Percentiles rank a stretch among this genome's conserved stretches.
Conservation (phyloP, 1,284 basidiomycete genomes). For the Ustilago esculenta region DNA sequence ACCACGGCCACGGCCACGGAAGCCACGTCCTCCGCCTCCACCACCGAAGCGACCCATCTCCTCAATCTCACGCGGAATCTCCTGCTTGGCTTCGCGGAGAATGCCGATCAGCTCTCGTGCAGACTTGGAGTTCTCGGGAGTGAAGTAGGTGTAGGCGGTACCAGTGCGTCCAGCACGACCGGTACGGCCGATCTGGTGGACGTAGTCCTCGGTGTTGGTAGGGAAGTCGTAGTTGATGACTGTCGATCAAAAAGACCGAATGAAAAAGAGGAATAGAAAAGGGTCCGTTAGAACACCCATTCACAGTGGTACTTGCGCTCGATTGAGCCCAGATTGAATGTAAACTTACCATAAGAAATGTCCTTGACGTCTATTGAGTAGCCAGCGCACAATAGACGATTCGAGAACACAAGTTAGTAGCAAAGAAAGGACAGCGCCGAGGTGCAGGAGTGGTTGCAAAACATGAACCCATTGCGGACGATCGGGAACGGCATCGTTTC, state of each 20-base stretch:
- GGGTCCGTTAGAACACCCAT: too few relatives aligned
- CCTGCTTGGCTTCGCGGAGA: conserved; percentile 87
- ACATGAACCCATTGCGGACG: conserved; percentile 4
- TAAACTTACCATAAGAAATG: conserved; percentile 84
- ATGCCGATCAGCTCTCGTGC: conserved; percentile 91
- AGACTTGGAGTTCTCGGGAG: conserved; percentile 84
- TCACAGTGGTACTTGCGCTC: too few relatives aligned
- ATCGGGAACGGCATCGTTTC: conserved; percentile 32
- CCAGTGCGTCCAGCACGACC: conserved; percentile 78
- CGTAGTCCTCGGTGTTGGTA: conserved; percentile 93
- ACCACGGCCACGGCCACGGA: conserved; percentile 55
- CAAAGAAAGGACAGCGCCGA: conserved; percentile 36
- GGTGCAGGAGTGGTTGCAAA: conserved; percentile 5
- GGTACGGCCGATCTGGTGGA: conserved; percentile 86
- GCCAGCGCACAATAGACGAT: too few relatives aligned
- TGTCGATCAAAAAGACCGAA: conserved; percentile 5
- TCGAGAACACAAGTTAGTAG: conserved; percentile 34
- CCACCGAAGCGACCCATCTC: conserved; percentile 87
- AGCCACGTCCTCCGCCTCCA: conserved; percentile 55
- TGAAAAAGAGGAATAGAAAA: not conserved
- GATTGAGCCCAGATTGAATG: not conserved
- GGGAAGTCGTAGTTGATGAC: conserved; percentile 89
- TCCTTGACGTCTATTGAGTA: conserved; percentile 84
- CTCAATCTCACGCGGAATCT: conserved; percentile 85
- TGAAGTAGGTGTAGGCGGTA: conserved; percentile 93